Evolutionary conservation across 495 filamentous ascomycete species (phyloP).

Genomic region (Talaromyces thailandensis): DNA sequence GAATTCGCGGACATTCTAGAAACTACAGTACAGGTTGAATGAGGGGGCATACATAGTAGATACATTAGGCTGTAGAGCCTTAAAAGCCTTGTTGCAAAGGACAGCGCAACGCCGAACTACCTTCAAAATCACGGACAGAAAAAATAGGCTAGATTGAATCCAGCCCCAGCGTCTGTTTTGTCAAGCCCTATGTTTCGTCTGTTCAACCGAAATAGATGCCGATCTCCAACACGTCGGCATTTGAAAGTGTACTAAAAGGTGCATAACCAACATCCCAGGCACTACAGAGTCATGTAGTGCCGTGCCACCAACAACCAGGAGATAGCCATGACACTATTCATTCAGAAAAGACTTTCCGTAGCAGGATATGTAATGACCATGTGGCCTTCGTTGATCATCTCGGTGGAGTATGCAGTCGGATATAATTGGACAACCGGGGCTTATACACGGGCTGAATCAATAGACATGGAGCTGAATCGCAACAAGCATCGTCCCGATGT

Average conservation of each 20-base stretch:
- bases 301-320: not conserved
- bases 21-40: not conserved
- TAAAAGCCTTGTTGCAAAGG: not conserved
- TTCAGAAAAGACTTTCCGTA: not conserved
- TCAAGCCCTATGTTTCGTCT: not conserved
- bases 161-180: not conserved
- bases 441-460: not conserved
- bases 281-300: not conserved
- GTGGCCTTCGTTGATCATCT: not conserved
- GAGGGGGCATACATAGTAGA: not conserved
- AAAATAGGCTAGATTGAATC: not conserved
- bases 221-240: not conserved
- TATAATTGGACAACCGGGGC: not conserved
- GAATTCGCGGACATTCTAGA: not conserved
- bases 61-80: not conserved
- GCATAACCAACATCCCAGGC: not conserved
- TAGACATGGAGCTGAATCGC: not conserved
- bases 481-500: not conserved
- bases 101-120: not conserved
- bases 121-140: not conserved
- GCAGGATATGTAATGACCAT: not conserved
- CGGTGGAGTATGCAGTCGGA: not conserved
- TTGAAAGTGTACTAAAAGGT: not conserved
- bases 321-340: not conserved
- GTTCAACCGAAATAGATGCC: not conserved